Base-by-base conservation (phyloP, 2,329 filamentous ascomycete genomes). In the Venturia asperata region DNA sequence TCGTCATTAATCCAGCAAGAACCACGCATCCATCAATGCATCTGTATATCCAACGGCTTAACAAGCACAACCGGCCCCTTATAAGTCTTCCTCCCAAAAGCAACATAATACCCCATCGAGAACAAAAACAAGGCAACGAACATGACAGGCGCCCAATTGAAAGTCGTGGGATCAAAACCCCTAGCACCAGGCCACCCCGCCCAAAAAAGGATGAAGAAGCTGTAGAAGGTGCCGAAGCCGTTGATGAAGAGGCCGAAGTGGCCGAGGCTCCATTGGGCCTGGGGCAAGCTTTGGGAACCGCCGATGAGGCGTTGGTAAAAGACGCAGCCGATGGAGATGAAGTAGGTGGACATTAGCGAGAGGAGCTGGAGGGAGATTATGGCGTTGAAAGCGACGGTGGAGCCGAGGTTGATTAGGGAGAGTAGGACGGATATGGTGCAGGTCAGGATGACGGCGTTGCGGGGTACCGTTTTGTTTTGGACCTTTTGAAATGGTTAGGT, bases 371-470 rank as follows among this genome's bases (percentile, higher is more conserved):
- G 70, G 4, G 75, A 77, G 42, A 76, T 70, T 66, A 79, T 75
- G 45, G 74, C 74, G 67, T 76, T 76, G 69, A 79, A 75, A 4
- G 77, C 75, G 11, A 73, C 70, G 15, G 71, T 70, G 11, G 73
- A 76, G 65, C 77, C 76, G 65, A 79, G 74, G 66, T 78, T 78
- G 73, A 78, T 78, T 63, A 73, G 73, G 21, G 72, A 71, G 19
- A 78, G 71, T 49, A 76, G 66, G 27, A 72, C 68, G 1, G 71
- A 73, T n/a, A 76, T 70, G 21, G 68, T 42, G 39, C 68, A 70
- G 3, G 73, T 74, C 49, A 76, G 66, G 15, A 72, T 66, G 11
- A 74, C 64, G 2, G 71, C 67, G 55, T 73, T 74, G 19, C 30
- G 62, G 39, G 56, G 65, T 7, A 62, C 65, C 1, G 64, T 56